Evolutionary conservation across 148 eudicot genomes (phyloP).

Genomic region (Vaccinium vitisidaea): DNA sequence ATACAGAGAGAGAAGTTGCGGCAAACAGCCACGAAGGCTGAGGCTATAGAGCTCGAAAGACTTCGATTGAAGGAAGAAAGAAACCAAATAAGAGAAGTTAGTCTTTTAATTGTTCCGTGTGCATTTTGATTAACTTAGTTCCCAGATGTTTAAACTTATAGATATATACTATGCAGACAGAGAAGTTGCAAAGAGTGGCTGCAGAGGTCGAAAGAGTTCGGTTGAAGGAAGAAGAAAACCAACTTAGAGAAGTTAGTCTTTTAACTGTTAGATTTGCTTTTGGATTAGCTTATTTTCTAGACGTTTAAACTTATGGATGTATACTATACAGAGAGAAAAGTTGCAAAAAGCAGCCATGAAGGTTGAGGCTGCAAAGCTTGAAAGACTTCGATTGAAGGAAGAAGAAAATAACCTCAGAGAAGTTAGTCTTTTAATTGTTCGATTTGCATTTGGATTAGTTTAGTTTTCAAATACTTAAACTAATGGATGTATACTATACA

Average conservation of each 20-base stretch:
- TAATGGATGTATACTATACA: no score
- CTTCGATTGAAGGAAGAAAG: no score
- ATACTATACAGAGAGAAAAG: conserved; percentile 58
- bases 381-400: not conserved
- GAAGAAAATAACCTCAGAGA: no score
- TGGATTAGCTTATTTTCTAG: no score
- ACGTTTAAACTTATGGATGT: not conserved
- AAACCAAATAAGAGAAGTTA: conserved; percentile 23
- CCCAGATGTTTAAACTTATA: conserved; percentile 3
- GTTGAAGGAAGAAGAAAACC: no score
- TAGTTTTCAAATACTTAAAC: no score
- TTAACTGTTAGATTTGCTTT: not conserved
- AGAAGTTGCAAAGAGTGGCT: no score
- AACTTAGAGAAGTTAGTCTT: conserved; percentile 33
- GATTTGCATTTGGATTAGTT: no score
- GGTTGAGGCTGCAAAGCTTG: conserved; percentile 58
- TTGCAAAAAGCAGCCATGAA: conserved; percentile 63
- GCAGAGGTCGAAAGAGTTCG: no score
- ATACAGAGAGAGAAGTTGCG: conserved; percentile 65
- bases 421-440: no score
- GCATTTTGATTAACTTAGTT: conserved; percentile 9
- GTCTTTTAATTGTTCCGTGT: conserved; percentile 22
- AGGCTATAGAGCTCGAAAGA: no score
- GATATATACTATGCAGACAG: no score
- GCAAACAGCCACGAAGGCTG: conserved; percentile 33